Evolutionary conservation across 805 yeast genomes (phyloP).

Genomic region (Scheffersomyces ergatensis): DNA sequence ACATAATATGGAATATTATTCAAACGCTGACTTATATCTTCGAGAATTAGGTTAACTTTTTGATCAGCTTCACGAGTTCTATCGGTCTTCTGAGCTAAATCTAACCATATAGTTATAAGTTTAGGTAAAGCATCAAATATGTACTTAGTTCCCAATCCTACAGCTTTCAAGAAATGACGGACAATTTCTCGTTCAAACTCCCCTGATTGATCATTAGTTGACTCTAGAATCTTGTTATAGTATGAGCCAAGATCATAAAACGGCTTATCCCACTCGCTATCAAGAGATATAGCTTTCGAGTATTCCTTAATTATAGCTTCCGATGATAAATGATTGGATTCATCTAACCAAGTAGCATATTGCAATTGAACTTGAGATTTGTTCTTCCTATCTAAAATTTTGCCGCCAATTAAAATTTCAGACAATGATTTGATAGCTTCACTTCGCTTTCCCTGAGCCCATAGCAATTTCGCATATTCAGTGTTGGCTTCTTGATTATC

Average conservation of each 20-base stretch:
- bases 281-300: constrained; percentile 51
- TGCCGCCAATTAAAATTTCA: constrained; percentile 28
- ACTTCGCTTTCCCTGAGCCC: constrained; percentile 87
- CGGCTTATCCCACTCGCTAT: constrained; percentile 70
- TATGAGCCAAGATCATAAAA: constrained; percentile 79
- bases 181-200: constrained; percentile 56
- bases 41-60: constrained; percentile 45
- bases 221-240: constrained; percentile 72
- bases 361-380: constrained; percentile 58
- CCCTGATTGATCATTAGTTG: constrained; percentile 50
- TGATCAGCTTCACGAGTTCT: constrained; percentile 28
- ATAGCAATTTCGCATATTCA: constrained; percentile 77
- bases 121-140: constrained; percentile 86
- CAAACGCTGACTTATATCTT: constrained; percentile 44
- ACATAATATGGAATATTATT: constrained; percentile 45
- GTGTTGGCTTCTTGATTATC: constrained; percentile 50
- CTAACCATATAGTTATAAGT: constrained; percentile 88
- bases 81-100: constrained; percentile 47
- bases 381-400: constrained; percentile 3
- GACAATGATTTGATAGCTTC: constrained; percentile 73
- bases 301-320: constrained; percentile 71
- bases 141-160: constrained; percentile 60
- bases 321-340: constrained; percentile 79
- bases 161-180: constrained; percentile 54
- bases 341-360: constrained; percentile 86